Conservation (phyloP, 768 basidiomycete genomes). For the Suillus subaureus region DNA sequence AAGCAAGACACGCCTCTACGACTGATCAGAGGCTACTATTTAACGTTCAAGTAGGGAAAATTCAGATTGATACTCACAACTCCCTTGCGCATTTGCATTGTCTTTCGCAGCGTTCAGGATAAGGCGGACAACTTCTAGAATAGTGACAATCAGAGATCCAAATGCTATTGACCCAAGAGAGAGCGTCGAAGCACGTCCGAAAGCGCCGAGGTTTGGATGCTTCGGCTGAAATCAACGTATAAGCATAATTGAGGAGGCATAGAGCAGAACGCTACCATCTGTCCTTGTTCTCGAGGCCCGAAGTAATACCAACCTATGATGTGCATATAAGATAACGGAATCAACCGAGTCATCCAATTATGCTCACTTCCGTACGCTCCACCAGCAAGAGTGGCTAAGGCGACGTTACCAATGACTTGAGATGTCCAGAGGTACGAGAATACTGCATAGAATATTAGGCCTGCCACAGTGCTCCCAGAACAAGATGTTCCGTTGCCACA, state of each 20-base stretch:
- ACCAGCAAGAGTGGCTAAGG: conserved; percentile 78
- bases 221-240: conserved; percentile 49
- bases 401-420: conserved; percentile 78
- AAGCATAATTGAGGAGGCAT: background rate
- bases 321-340: background rate
- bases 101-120: conserved; percentile 60
- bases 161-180: conserved; percentile 87
- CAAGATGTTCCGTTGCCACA: conserved; percentile 55
- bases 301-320: conserved; percentile 74
- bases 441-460: conserved; percentile 74
- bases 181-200: conserved; percentile 73
- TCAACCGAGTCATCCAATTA: background rate
- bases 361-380: conserved; percentile 64
- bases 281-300: conserved; percentile 64
- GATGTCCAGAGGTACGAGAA: conserved; percentile 90
- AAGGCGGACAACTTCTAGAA: conserved; percentile 69
- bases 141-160: conserved; percentile 80
- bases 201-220: conserved; percentile 68
- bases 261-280: conserved; percentile 47
- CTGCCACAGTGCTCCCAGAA: conserved; percentile 75
- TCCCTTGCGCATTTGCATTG: conserved; percentile 62
- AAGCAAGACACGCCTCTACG: conserved; percentile 71
- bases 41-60: background rate
- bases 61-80: conserved; percentile 48
- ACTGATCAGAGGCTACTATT: conserved; percentile 41